These are phyloP conservation scores for Lepidium africanum DNA, from an alignment of 345 rosid species.

Conservation along the genomic window DNA sequence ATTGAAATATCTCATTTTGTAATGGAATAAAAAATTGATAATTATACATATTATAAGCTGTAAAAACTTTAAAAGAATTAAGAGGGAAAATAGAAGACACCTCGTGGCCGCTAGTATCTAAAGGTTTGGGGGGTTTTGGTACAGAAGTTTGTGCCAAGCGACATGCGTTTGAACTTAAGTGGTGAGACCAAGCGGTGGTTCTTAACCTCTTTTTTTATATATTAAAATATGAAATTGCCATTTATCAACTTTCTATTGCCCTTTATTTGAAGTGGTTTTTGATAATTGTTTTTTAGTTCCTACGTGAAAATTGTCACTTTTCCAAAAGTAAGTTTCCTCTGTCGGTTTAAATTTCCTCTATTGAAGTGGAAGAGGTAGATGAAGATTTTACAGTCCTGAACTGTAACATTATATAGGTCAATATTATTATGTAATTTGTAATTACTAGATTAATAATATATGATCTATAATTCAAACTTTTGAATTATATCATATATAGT, in stretches of 20 bases:
- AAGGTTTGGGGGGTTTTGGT: slow-evolving; percentile 33
- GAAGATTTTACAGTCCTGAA: background rate
- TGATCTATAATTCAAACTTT: no score
- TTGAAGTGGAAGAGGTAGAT: no score
- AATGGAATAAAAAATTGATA: background rate
- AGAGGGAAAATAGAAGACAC: slow-evolving; percentile 21
- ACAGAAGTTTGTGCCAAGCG: slow-evolving; percentile 65
- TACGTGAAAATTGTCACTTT: slow-evolving; percentile 16
- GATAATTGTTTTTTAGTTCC: background rate
- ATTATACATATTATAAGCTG: background rate
- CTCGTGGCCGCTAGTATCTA: slow-evolving; percentile 64
- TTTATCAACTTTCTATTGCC: slow-evolving; percentile 11
- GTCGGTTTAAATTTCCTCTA: slow-evolving; percentile 21
- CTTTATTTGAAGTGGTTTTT: no score
- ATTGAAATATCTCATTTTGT: background rate
- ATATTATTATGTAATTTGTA: no score
- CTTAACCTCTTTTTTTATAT: slow-evolving; percentile 15
- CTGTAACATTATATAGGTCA: no score
- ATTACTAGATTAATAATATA: no score
- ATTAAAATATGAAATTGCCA: slow-evolving; percentile 14
- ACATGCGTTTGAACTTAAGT: slow-evolving; percentile 52
- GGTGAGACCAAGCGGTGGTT: slow-evolving; percentile 61
- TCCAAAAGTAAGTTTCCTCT: slow-evolving; percentile 13
- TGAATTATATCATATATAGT: no score
- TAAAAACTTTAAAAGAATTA: background rate